These are phyloP conservation scores for Lichtheimia hyalospora DNA, from an alignment of 371 early-diverging fungal genomes.

Conservation along the genomic window DNA sequence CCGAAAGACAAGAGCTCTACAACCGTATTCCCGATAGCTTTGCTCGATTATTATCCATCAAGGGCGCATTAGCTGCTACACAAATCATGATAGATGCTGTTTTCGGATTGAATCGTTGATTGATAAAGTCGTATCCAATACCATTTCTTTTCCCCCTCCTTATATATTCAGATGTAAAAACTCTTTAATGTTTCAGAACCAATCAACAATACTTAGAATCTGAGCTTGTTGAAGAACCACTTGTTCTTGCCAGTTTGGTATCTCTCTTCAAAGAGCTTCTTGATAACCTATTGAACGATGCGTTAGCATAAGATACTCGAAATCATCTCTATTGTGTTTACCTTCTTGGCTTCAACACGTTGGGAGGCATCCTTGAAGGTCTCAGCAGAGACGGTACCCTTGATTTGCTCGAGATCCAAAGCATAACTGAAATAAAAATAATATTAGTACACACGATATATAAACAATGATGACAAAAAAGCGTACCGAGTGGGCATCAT, in stretches of 20 bases:
- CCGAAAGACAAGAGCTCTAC: not conserved
- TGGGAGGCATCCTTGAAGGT: constrained; percentile 94
- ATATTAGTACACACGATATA: not conserved
- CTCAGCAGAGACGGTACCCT: constrained; percentile 84
- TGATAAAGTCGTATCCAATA: too few relatives aligned
- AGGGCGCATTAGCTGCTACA: constrained; percentile 6
- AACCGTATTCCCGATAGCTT: not conserved
- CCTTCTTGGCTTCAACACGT: constrained; percentile 87
- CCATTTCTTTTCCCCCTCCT: not conserved
- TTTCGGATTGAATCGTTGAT: not conserved
- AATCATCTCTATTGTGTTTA: constrained; percentile 6
- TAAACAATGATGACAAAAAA: not conserved
- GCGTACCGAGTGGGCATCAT: constrained; percentile 96
- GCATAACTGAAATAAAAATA: constrained; percentile 54
- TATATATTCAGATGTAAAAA: not conserved
- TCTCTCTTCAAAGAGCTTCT: constrained; percentile 92
- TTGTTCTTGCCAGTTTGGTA: constrained; percentile 98
- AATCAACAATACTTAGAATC: constrained; percentile 71
- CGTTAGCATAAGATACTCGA: not conserved
- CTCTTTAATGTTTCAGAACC: not conserved
- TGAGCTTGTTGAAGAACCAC: constrained; percentile 99
- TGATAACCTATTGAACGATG: constrained; percentile 58
- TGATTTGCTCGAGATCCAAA: constrained; percentile 86
- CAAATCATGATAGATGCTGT: constrained; percentile 4
- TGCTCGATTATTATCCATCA: not conserved